Evolutionary conservation across 306 rosid genomes (phyloP).

Genomic region (Corylus avellana): DNA sequence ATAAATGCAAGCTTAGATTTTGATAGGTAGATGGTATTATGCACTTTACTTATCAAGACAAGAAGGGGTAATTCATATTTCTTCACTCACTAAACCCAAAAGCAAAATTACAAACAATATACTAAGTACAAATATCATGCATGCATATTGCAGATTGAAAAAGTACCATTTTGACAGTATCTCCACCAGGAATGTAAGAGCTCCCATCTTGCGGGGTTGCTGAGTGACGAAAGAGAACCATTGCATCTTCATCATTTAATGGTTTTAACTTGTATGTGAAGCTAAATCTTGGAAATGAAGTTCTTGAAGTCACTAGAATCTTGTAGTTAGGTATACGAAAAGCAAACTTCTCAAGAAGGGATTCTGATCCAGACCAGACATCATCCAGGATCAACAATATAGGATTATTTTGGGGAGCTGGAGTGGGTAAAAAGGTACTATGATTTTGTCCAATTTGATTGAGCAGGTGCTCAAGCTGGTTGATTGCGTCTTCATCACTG

Average conservation of each 20-base stretch:
- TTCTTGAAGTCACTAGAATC: slow-evolving; percentile 67
- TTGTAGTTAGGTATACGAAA: slow-evolving; percentile 44
- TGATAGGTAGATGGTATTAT: too few relatives aligned
- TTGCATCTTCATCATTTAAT: slow-evolving; percentile 42
- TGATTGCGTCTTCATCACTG: slow-evolving; percentile 40
- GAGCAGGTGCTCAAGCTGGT: slow-evolving; percentile 32
- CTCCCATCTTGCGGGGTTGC: slow-evolving; percentile 33
- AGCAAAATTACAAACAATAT: too few relatives aligned
- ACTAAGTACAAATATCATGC: not conserved
- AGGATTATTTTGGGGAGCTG: slow-evolving; percentile 11
- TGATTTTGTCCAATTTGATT: slow-evolving; percentile 1
- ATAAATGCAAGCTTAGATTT: not conserved
- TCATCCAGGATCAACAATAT: slow-evolving; percentile 60
- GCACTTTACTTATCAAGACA: too few relatives aligned
- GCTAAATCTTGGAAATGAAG: slow-evolving; percentile 30
- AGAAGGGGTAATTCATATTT: too few relatives aligned
- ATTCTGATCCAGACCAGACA: slow-evolving; percentile 60
- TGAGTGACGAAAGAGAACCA: slow-evolving; percentile 42
- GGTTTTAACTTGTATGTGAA: slow-evolving; percentile 29
- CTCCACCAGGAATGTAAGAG: slow-evolving; percentile 24
- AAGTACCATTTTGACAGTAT: slow-evolving; percentile 40
- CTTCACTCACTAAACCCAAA: not conserved
- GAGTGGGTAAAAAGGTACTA: too few relatives aligned
- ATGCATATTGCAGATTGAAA: not conserved
- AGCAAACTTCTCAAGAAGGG: slow-evolving; percentile 44